phyloP scores from a whole-genome alignment of 441 rosid species.

The Erysimum pusillum region DNA sequence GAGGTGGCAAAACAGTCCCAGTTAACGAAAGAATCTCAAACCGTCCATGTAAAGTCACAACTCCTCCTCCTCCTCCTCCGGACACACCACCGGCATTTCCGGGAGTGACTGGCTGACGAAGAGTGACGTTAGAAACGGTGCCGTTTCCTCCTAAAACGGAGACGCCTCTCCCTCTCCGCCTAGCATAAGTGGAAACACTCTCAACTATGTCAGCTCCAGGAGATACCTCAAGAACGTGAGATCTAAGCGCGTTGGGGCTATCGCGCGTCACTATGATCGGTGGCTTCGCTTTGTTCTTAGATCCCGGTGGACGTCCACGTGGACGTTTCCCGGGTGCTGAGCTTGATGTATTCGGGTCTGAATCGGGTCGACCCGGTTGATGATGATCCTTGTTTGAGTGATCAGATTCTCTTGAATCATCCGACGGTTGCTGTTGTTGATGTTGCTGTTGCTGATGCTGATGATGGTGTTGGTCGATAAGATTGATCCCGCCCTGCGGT shows the following conservation, averaged over 20 bases:
- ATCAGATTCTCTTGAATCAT: slow-evolving; percentile 61
- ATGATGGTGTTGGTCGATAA: slow-evolving; percentile 38
- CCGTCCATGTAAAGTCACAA: slow-evolving; percentile 78
- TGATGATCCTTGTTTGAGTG: slow-evolving; percentile 47
- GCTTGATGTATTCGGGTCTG: slow-evolving; percentile 51
- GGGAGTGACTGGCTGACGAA: slow-evolving; percentile 67
- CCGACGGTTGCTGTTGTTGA: slow-evolving; percentile 41
- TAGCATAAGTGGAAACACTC: slow-evolving; percentile 61
- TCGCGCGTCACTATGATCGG: slow-evolving; percentile 78
- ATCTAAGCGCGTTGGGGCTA: slow-evolving; percentile 78
- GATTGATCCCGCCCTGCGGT: slow-evolving; percentile 41
- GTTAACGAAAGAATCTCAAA: slow-evolving; percentile 80
- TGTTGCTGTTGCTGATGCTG: slow-evolving; percentile 23
- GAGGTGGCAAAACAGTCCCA: slow-evolving; percentile 84
- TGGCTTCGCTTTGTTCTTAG: slow-evolving; percentile 78
- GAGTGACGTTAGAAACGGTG: slow-evolving; percentile 66
- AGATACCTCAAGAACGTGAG: slow-evolving; percentile 76
- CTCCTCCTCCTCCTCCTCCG: slow-evolving; percentile 59
- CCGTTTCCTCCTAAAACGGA: slow-evolving; percentile 76
- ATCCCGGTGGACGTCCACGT: slow-evolving; percentile 81
- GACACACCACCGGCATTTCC: slow-evolving; percentile 38
- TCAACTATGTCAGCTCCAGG: slow-evolving; percentile 70
- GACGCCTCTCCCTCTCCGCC: slow-evolving; percentile 74
- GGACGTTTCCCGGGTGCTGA: slow-evolving; percentile 63
- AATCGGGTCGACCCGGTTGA: slow-evolving; percentile 42